Conservation (phyloP, 1,139 yeast species). For the Taiozyma sp. region DNA sequence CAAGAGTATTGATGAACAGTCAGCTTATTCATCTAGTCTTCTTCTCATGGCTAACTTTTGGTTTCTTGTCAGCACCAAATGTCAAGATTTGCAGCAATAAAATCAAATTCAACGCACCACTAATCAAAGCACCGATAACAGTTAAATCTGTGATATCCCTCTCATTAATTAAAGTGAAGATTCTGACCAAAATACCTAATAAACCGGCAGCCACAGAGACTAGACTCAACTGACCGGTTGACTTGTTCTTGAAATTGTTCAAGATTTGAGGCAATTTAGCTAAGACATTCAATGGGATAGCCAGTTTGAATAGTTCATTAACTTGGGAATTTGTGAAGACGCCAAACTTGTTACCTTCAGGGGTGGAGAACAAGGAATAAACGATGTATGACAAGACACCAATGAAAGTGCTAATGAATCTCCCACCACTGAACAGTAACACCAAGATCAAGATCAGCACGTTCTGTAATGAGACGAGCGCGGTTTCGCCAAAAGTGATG, state of each 20-base stretch:
- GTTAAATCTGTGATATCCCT: slow-evolving; percentile 19
- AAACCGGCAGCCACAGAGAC: slow-evolving; percentile 53
- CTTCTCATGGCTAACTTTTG: slow-evolving; percentile 7
- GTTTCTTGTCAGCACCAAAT: slow-evolving; percentile 17
- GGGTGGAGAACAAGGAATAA: slow-evolving; percentile 19
- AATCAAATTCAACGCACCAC: slow-evolving; percentile 30
- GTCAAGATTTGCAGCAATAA: slow-evolving; percentile 31
- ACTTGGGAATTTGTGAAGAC: slow-evolving; percentile 23
- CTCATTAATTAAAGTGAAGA: slow-evolving; percentile 47
- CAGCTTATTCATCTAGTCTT: slow-evolving; percentile 12
- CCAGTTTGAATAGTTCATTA: slow-evolving; percentile 39
- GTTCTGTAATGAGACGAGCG: slow-evolving; percentile 37
- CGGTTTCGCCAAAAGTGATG: slow-evolving; percentile 39
- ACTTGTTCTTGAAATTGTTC: slow-evolving; percentile 40
- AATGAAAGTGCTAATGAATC: slow-evolving; percentile 20
- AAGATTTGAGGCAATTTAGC: slow-evolving; percentile 56
- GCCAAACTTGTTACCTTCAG: slow-evolving; percentile 12
- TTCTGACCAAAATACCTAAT: slow-evolving; percentile 50
- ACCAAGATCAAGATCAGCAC: slow-evolving; percentile 31
- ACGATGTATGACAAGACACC: slow-evolving; percentile 18
- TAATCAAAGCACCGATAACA: slow-evolving; percentile 28
- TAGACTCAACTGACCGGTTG: slow-evolving; percentile 51
- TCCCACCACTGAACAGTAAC: slow-evolving; percentile 18
- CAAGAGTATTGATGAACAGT: no score
- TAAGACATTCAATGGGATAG: slow-evolving; percentile 48